Conservation (phyloP, 2,329 filamentous ascomycete genomes). For the Stylonectria norvegica region DNA sequence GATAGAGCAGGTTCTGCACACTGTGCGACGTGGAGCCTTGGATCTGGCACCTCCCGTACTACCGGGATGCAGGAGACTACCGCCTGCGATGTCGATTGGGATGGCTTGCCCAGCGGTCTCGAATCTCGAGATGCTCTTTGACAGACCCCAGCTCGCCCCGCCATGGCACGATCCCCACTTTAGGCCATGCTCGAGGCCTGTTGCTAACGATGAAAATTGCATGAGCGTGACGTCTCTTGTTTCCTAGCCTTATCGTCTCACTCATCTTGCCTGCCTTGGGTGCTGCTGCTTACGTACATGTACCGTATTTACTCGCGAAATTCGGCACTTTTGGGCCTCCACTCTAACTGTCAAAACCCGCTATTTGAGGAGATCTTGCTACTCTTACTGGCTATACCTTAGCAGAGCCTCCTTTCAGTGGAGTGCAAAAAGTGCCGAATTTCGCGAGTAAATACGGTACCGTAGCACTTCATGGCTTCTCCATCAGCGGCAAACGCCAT, state of each 20-base stretch:
- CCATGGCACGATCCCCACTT: constrained; percentile 28
- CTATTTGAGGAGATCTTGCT: too few species aligned
- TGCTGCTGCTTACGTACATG: too few species aligned
- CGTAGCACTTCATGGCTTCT: too few species aligned
- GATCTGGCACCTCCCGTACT: constrained; percentile 24
- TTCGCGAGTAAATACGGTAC: too few species aligned
- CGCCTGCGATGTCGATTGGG: constrained; percentile 10
- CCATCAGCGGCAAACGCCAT: constrained; percentile 20
- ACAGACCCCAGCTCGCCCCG: constrained; percentile 18
- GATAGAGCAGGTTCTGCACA: constrained; percentile 17
- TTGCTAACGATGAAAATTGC: constrained; percentile 22
- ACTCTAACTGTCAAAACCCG: too few species aligned
- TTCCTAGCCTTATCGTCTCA: constrained; percentile 22
- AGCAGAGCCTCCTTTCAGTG: too few species aligned
- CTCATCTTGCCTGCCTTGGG: too few species aligned
- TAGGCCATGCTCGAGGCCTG: constrained; percentile 14
- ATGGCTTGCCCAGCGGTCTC: constrained; percentile 25
- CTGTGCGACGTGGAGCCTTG: constrained; percentile 16
- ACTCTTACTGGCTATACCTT: too few species aligned
- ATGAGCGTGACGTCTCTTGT: constrained; percentile 24
- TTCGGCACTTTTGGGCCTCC: too few species aligned
- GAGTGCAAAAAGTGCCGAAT: too few species aligned
- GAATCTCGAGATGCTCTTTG: constrained; percentile 23
- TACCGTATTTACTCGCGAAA: too few species aligned
- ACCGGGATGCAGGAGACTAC: constrained; percentile 25